Conservation (phyloP, 331 rosid genomes). For the Prunus yedoensis region DNA sequence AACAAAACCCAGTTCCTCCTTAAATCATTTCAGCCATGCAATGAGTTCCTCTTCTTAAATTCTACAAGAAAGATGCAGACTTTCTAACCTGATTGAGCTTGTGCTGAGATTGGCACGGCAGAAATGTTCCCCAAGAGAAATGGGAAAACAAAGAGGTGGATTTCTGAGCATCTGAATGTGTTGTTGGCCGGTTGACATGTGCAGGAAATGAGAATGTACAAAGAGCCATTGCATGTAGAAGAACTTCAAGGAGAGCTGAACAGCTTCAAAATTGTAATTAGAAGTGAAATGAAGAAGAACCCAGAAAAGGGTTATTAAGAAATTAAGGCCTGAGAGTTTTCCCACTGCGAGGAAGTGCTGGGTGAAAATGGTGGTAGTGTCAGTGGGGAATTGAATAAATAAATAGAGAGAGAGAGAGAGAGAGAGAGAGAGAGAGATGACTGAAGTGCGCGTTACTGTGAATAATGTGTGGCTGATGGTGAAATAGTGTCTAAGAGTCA, state of each 20-base stretch:
- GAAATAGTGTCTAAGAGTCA: too few relatives aligned
- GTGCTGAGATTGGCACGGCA: slow-evolving; percentile 27
- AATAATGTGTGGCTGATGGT: not conserved
- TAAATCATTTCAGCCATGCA: slow-evolving; percentile 9
- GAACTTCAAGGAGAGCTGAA: slow-evolving; percentile 12
- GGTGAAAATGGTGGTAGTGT: not conserved
- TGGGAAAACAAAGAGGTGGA: slow-evolving; percentile 28
- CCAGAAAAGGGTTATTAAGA: slow-evolving; percentile 16
- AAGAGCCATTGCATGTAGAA: slow-evolving; percentile 49
- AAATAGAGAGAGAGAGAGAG: slow-evolving; percentile 14
- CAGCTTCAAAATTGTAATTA: not conserved
- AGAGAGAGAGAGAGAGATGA: not conserved
- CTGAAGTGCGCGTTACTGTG: not conserved
- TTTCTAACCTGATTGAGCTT: slow-evolving; percentile 52
- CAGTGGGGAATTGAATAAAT: slow-evolving; percentile 7
- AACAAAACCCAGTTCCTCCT: slow-evolving; percentile 20
- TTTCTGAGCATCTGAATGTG: slow-evolving; percentile 30
- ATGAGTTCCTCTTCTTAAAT: not conserved
- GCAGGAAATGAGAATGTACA: slow-evolving; percentile 50
- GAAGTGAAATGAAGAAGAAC: slow-evolving; percentile 24
- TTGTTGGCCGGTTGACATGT: slow-evolving; percentile 29
- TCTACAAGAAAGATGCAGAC: not conserved
- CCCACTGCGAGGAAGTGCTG: slow-evolving; percentile 21
- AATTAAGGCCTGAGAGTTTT: not conserved
- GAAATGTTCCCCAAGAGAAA: slow-evolving; percentile 42